Evolutionary conservation across 1,284 basidiomycete genomes (phyloP), one percentile per base, ranked within the genome.

Genomic region (Pseudozyma thailandica): DNA sequence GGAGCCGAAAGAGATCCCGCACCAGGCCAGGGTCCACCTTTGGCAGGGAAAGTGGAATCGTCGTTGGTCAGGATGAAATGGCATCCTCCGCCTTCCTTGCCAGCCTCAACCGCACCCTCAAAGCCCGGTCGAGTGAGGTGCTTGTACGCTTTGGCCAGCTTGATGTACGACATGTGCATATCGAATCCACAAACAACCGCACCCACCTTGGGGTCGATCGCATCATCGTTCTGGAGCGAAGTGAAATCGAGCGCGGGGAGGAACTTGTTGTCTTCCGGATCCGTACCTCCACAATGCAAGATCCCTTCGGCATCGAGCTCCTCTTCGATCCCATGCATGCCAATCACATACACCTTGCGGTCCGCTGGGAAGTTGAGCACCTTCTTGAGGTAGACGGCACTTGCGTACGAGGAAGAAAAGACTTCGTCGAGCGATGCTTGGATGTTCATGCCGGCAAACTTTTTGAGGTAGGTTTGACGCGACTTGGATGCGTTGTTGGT

Each of bases 401-500:
- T 88, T 4, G 94, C 94, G 81, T 92, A 96, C 2, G 93, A 94
- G 7, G 94, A 98, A 45, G 94, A 94, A 78, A 93, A 96, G 59
- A 98, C 92, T 83, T 99, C 95, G 58, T 93, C 90, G 23, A 73
- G 51, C 76, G 90, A 86, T 15, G 90, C 92, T 81, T 94, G 87
- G 44, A 97, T 88, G 30, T 92, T 93, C 55, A 98, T 87, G 75
- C 89, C 87, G 82, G 95, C 91, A 81, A 99, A 97, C 83, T 94
- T 96, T 50, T 87, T 86, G 85, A 93, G 93, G 87, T 94, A 94
- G 79, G 86, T 90, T 82, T 86, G 88, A 50, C 95, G 86, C 12
- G 92, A 94, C 85, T 95, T 94, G 46, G 90, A 93, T n/a, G 95
- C 95, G 82, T 98, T 98, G 85, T 98, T 98, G 27, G 94, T 97